Conservation (phyloP, 1,139 yeast species). For the Petasospora fabianii region DNA sequence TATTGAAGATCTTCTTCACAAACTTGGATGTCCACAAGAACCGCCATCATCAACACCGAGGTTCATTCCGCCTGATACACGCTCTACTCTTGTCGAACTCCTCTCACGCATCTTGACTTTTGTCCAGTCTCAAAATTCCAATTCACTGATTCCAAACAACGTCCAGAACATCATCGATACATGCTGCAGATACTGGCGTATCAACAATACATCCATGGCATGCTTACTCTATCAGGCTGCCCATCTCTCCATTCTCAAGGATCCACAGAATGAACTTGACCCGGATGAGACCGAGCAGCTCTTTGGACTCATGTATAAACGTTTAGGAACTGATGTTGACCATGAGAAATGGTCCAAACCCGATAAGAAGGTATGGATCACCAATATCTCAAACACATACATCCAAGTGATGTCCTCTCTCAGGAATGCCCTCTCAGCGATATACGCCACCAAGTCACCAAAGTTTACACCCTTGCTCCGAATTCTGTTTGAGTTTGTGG, state of each 20-base stretch:
- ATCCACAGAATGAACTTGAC: conserved; percentile 29
- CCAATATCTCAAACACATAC: conserved; percentile 46
- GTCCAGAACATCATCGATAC: conserved; percentile 42
- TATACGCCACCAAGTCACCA: conserved; percentile 55
- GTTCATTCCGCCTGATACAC: conserved; percentile 41
- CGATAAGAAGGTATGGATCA: conserved; percentile 52
- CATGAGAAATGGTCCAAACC: conserved; percentile 44
- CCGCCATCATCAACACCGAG: conserved; percentile 34
- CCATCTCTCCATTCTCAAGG: conserved; percentile 39
- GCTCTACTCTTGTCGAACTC: conserved; percentile 32
- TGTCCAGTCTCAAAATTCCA: conserved; percentile 26
- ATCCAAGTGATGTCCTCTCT: conserved; percentile 46
- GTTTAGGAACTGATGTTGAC: conserved; percentile 37
- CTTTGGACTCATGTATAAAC: conserved; percentile 26
- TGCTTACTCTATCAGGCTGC: conserved; percentile 52
- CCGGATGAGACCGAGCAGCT: conserved; percentile 26
- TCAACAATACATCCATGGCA: conserved; percentile 50
- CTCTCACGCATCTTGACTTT: conserved; percentile 32
- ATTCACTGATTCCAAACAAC: conserved; percentile 31
- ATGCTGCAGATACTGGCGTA: conserved; percentile 59
- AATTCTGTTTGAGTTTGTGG: conserved; percentile 50
- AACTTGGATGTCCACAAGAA: conserved; percentile 24
- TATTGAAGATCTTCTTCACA: conserved; percentile 33
- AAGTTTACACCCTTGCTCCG: conserved; percentile 54
- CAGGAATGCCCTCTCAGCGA: conserved; percentile 40